These are phyloP conservation scores for Penicillium parvum DNA, from an alignment of 495 filamentous ascomycete genomes.

Conservation along the genomic window DNA sequence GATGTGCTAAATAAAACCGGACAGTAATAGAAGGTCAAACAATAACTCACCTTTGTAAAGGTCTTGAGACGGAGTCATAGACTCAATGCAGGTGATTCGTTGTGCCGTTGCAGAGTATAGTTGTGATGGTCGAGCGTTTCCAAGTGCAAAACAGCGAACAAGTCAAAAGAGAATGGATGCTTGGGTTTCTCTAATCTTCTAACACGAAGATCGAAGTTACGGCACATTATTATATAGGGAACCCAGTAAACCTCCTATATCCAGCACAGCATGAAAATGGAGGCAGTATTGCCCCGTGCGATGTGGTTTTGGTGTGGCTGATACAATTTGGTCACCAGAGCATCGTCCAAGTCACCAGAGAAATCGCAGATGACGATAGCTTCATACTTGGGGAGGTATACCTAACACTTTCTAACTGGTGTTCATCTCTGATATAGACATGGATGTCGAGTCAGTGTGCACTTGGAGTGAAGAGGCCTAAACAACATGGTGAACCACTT, in stretches of 20 bases:
- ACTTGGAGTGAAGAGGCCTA: too few species aligned
- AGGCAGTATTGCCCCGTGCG: slow-evolving; percentile 1
- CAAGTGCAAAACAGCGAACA: background rate
- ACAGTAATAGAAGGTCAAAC: background rate
- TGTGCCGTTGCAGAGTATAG: background rate
- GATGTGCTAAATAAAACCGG: background rate
- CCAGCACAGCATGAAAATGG: background rate
- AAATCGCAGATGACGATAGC: slow-evolving; percentile 14
- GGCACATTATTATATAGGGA: background rate
- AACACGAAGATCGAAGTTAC: too few species aligned
- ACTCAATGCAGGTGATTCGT: slow-evolving; percentile 23
- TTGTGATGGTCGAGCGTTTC: background rate
- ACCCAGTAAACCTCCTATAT: background rate
- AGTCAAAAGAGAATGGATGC: too few species aligned
- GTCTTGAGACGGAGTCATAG: slow-evolving; percentile 28
- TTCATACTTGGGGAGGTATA: too few species aligned
- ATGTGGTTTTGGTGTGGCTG: slow-evolving; percentile 14
- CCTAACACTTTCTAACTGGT: too few species aligned
- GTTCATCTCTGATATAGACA: background rate
- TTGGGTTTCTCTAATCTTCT: too few species aligned
- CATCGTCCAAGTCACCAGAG: slow-evolving; percentile 26
- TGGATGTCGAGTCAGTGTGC: too few species aligned
- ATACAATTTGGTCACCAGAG: slow-evolving; percentile 20
- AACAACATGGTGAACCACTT: too few species aligned
- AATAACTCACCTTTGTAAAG: too few species aligned